phyloP scores from a whole-genome alignment of 345 rosid genomes.

The Nasturtium officinale region DNA sequence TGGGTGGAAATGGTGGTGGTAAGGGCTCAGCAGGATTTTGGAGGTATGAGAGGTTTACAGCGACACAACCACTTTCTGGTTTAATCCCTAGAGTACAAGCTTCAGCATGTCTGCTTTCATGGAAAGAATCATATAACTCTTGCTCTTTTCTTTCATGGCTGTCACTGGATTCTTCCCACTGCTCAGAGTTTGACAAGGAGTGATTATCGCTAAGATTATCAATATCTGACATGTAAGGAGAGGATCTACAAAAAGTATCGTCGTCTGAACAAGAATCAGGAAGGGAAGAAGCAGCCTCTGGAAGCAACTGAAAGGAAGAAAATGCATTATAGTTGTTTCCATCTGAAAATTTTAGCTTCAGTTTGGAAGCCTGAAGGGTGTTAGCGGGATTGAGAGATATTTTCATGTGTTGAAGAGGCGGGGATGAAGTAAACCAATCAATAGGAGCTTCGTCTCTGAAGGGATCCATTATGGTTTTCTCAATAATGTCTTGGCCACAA shows the following conservation, averaged over 20 bases:
- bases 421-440: slow-evolving; percentile 68
- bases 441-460: slow-evolving; percentile 48
- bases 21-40: slow-evolving; percentile 49
- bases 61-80: slow-evolving; percentile 44
- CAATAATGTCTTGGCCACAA: slow-evolving; percentile 30
- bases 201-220: slow-evolving; percentile 59
- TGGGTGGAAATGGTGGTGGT: slow-evolving; percentile 82
- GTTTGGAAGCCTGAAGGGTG: slow-evolving; percentile 63
- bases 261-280: slow-evolving; percentile 72
- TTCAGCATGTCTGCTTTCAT: slow-evolving; percentile 46
- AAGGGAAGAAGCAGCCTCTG: slow-evolving; percentile 52
- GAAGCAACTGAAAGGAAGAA: slow-evolving; percentile 89
- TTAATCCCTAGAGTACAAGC: slow-evolving; percentile 54
- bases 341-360: slow-evolving; percentile 72
- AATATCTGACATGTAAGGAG: slow-evolving; percentile 66
- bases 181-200: slow-evolving; percentile 77
- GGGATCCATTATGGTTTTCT: slow-evolving; percentile 41
- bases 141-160: slow-evolving; percentile 53
- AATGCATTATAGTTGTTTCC: slow-evolving; percentile 58
- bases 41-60: slow-evolving; percentile 38
- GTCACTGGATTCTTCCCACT: slow-evolving; percentile 81
- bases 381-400: slow-evolving; percentile 75
- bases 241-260: slow-evolving; percentile 84
- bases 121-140: slow-evolving; percentile 53
- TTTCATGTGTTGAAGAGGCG: slow-evolving; percentile 90